Base-by-base conservation (phyloP, 2,329 filamentous ascomycete species). In the Verticillium isaacii region DNA sequence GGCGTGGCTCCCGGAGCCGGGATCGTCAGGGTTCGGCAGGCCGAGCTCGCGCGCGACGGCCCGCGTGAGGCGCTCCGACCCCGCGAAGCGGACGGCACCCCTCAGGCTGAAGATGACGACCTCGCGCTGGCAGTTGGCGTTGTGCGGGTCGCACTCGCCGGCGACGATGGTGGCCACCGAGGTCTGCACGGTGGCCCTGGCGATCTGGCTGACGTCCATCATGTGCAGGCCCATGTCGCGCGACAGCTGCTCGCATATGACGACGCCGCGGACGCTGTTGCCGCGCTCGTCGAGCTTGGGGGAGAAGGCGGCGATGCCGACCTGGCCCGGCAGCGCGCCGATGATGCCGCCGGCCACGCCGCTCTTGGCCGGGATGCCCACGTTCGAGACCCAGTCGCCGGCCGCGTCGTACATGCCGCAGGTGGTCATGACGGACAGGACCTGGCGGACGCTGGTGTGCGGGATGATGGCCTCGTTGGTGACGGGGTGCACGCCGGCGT, bases 391-490 rank as follows among this genome's bases (percentile, higher is more conserved):
- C 74, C 74, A 77, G 57, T 75, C 72, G 5, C 74, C 74, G 0
- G 74, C 74, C n/a, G 73, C 72, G 64, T 76, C 70, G 65, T 77
- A 77, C 74, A 77, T 77, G 34, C 75, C 74, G 54, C 75, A 77
- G 1, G 75, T 77, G 0, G 75, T 77, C 74, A 77, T 77, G 60
- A 77, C 71, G 9, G 75, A 77, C 2, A 77, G 68, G 0, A 77
- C 74, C 55, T 77, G 75, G 8, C 75, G 71, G 1, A 77, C 74
- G 57, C 72, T 76, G 2, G 65, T 63, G 3, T 74, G 72, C 0
- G 74, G 72, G 12, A 77, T 77, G 14, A 77, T 71, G 11, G 32
- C 56, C 15, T 76, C 73, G 1, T 68, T 68, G 0, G 70, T 73
- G 6, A 69, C 60, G 1, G 75, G 75, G 32, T 77, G 72, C 2